Evolutionary conservation across 352 stramenopile species (phyloP).

Genomic region (Pythium volutum): DNA sequence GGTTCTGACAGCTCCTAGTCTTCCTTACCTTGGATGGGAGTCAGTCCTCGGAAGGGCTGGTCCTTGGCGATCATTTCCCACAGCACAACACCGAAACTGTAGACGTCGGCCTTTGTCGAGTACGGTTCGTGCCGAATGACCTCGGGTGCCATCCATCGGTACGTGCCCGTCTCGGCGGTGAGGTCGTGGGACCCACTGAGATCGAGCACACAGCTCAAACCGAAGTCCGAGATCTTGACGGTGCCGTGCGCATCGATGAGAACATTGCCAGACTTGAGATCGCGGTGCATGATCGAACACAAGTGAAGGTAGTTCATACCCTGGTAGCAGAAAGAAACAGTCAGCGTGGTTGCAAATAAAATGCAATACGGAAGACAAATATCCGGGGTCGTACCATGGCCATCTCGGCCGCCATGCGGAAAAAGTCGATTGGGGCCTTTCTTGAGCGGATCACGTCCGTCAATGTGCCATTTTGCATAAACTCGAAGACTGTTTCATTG

Average conservation of each 20-base stretch:
- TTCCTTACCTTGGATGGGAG: conserved; percentile 72
- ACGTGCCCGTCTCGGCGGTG: conserved; percentile 87
- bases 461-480: conserved; percentile 85
- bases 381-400: conserved; percentile 50
- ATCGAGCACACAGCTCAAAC: conserved; percentile 80
- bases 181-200: conserved; percentile 74
- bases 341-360: conserved; percentile 1
- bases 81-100: conserved; percentile 90
- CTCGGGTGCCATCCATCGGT: conserved; percentile 94
- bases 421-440: conserved; percentile 76
- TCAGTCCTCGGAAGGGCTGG: conserved; percentile 81
- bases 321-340: conserved; percentile 20
- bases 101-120: conserved; percentile 94
- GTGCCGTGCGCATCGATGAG: conserved; percentile 78
- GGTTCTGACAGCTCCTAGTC: neutral
- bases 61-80: conserved; percentile 86
- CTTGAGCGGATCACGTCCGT: conserved; percentile 75
- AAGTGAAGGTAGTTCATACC: conserved; percentile 95
- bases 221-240: conserved; percentile 89
- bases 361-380: no score
- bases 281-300: conserved; percentile 93
- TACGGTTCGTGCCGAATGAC: conserved; percentile 93
- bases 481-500: conserved; percentile 67
- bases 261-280: conserved; percentile 96
- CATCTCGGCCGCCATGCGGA: conserved; percentile 70